Conservation (phyloP, 2,329 filamentous ascomycete genomes). For the Aureobasidium lini region DNA sequence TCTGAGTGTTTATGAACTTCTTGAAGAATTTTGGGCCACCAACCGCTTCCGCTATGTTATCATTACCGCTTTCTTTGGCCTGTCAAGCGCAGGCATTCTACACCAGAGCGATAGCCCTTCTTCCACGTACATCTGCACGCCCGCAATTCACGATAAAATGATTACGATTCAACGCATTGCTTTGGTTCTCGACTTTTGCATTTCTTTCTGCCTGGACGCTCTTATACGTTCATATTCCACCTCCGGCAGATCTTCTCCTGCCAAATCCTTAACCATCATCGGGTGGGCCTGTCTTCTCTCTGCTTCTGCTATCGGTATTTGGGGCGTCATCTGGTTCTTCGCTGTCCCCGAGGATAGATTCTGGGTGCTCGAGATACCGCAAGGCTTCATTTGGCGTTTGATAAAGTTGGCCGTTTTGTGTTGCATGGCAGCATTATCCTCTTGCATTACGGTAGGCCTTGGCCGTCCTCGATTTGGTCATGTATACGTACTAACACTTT, state of each 20-base stretch:
- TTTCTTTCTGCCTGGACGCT: slow-evolving; percentile 29
- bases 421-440: slow-evolving; percentile 22
- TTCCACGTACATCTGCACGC: slow-evolving; percentile 45
- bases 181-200: slow-evolving; percentile 34
- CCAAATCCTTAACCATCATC: slow-evolving; percentile 17
- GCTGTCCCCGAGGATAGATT: slow-evolving; percentile 31
- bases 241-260: neutral
- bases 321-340: slow-evolving; percentile 29
- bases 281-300: slow-evolving; percentile 27
- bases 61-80: slow-evolving; percentile 30
- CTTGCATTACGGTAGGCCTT: slow-evolving; percentile 24
- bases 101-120: slow-evolving; percentile 29
- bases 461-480: too few relatives aligned
- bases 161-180: slow-evolving; percentile 32
- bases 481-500: slow-evolving; percentile 8
- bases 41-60: slow-evolving; percentile 33
- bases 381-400: slow-evolving; percentile 31
- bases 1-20: slow-evolving; percentile 25
- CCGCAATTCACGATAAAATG: slow-evolving; percentile 28
- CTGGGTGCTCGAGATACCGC: slow-evolving; percentile 32
- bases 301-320: slow-evolving; percentile 30
- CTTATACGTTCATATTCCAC: neutral
- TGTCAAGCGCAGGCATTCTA: slow-evolving; percentile 32
- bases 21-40: slow-evolving; percentile 26
- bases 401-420: slow-evolving; percentile 23